phyloP scores from a whole-genome alignment of 176 grass and related monocot genomes.

The Triticum dicoccoides region DNA sequence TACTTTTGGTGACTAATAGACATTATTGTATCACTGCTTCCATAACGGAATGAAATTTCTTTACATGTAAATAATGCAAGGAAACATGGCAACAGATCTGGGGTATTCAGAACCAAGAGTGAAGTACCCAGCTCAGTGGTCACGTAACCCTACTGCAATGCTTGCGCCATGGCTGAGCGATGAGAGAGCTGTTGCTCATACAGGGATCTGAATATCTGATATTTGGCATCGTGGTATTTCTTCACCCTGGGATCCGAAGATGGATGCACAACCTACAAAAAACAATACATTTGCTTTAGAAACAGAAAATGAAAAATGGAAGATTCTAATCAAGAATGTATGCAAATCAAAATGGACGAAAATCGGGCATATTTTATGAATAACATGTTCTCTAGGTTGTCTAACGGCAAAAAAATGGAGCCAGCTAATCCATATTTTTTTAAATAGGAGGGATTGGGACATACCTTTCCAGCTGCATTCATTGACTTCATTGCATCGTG shows the following conservation, averaged over 20 bases:
- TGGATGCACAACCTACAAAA: conserved; percentile 68
- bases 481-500: conserved; percentile 78
- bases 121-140: not conserved
- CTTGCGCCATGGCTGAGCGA: conserved; percentile 55
- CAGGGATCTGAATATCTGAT: conserved; percentile 79
- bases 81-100: not conserved
- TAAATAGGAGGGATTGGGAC: not conserved
- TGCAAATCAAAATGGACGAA: not conserved
- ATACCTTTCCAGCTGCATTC: conserved; percentile 82
- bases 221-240: conserved; percentile 87
- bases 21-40: not conserved
- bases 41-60: not conserved
- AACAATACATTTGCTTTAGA: not conserved
- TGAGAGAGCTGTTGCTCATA: conserved; percentile 82
- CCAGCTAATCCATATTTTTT: not conserved
- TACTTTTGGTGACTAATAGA: not conserved
- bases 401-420: not conserved
- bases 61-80: not conserved
- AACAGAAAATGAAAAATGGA: not conserved
- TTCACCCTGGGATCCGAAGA: conserved; percentile 77
- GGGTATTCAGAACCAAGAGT: not conserved
- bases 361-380: not conserved
- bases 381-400: not conserved
- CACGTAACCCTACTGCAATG: conserved; percentile 49
- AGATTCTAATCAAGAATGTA: not conserved